Base-by-base conservation (phyloP, 108 stramenopile genomes). In the Pseudonitzschia pungens region DNA sequence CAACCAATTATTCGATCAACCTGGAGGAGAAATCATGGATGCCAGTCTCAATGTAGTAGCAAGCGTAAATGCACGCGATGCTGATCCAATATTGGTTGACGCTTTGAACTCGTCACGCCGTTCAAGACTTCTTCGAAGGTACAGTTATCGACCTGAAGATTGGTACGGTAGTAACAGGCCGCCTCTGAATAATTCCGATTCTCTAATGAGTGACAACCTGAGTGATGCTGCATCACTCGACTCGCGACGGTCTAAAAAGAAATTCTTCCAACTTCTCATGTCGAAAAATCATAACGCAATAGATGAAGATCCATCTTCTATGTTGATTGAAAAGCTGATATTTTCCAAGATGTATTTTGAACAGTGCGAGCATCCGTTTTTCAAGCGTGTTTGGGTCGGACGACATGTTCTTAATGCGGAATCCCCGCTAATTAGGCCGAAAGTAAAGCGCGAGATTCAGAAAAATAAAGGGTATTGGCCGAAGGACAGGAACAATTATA, bases 351-450 rank as follows among this genome's bases (percentile, higher is more conserved):
- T 90, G 75, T 20, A 73, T 4, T 70, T 93, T 20, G 92, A 93
- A 73, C 74, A 86, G 16, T 63, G 82, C 41, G 85, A 87, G 24
- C 89, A 93, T 70, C 92, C 92, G 12, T 93, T 83, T 72, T 89
- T 93, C 75, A 85, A 85, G 45, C 77, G 87, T 31, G 84, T 86
- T 11, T 93, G 92, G 92, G 60, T 86, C 50, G 92, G 76, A n/a
- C 83, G 85, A 22, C 92, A 93, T 58, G 63, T 83, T 14, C 80
- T 93, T 12, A 88, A 93, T 68, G 88, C 84, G 42, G 75, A 80
- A 26, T 89, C 89, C 22, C 92, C 92, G 27, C 74, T 93, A n/a
- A 52, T 93, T 12, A 84, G 79, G 20, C 79, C 79, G 28, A 62
- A 65, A 51, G 84, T 83, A 2, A 74, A 80, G 18, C 68, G 81